Evolutionary conservation across 805 yeast genomes (phyloP).

Genomic region (Dipodascopsis tothii): DNA sequence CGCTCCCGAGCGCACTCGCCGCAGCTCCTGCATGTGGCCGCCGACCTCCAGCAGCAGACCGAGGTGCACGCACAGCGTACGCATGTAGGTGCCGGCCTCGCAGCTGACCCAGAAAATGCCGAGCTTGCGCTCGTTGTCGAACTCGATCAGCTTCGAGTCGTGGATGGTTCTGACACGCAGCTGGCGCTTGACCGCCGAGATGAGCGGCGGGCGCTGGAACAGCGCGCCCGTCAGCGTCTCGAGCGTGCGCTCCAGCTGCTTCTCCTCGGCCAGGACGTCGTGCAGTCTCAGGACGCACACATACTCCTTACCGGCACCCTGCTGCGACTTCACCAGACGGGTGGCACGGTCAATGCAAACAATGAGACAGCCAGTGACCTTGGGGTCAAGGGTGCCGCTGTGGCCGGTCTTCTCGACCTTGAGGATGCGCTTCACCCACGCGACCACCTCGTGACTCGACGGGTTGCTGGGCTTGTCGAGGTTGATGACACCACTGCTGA

Average conservation of each 20-base stretch:
- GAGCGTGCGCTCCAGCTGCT: slow-evolving; percentile 75
- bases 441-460: slow-evolving; percentile 97
- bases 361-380: slow-evolving; percentile 96
- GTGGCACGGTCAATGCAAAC: slow-evolving; percentile 98
- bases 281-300: slow-evolving; percentile 95
- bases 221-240: slow-evolving; percentile 97
- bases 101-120: slow-evolving; percentile 99
- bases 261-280: slow-evolving; percentile 83
- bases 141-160: slow-evolving; percentile 90
- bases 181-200: slow-evolving; percentile 98
- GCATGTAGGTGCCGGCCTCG: slow-evolving; percentile 99
- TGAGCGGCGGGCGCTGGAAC: slow-evolving; percentile 98
- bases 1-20: slow-evolving; percentile 98
- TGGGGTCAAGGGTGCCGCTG: slow-evolving; percentile 97
- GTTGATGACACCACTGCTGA: slow-evolving; percentile 93
- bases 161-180: slow-evolving; percentile 95
- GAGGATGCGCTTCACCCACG: slow-evolving; percentile 94
- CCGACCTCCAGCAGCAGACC: slow-evolving; percentile 98
- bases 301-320: slow-evolving; percentile 99
- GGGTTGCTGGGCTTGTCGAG: slow-evolving; percentile 98
- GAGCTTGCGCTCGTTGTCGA: slow-evolving; percentile 90
- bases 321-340: slow-evolving; percentile 94
- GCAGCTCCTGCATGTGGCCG: slow-evolving; percentile 99
- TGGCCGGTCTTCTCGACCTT: slow-evolving; percentile 92
- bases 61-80: slow-evolving; percentile 96